Evolutionary conservation across 768 basidiomycete species (phyloP), one percentile per base, ranked within the genome.

Genomic region (Mycena kentingensis): DNA sequence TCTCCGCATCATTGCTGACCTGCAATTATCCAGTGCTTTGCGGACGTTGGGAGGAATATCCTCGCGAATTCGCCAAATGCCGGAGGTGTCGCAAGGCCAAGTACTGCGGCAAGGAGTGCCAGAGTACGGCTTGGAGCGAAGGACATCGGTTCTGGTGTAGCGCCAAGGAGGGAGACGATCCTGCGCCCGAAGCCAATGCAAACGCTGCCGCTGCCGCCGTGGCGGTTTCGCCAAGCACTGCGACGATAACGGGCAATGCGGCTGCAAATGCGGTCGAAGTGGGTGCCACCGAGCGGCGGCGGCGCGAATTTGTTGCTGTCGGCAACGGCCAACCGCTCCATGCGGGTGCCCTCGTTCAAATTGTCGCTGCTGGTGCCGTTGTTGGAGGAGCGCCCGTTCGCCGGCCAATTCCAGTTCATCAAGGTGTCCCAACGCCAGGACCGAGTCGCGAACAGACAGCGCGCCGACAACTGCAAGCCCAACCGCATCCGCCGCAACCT

Each of bases 71-170:
- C 70, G 95, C 95, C 8, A 98, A 99, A 66, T 98, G 97, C 65
- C 70, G 97, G 45, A 76, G 96, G 60, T 99, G 97, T 71, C 73
- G 96, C 60, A 97, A 98, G 71, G 97, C 96, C 10, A 99, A 99
- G 69, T 99, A 98, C 67, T 98, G 97, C 63, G 93, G 93, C 22
- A 98, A 98, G 70, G 90, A 94, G 61, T 98, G 95, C 65, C 95
- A 97, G 74, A 93, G 90, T 60, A 90, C 87, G 16, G 96, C 95
- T 1, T 98, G 94, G 95, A 89, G 88, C 58, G 93, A 95, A 62
- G 95, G 96, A 0, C 95, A 98, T 67, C 77, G 95, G 50, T 98
- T 95, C 65, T 95, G 93, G 93, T 95, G 91, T 63, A 87, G 83
- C 54, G 87, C 83, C 11, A 78, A 75, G 59, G 79, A 79, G 29